Percentiles rank a stretch among this genome's conserved stretches.
Conservation (phyloP, 192 early-diverging fungal species). For the Neocallimastix lanati region DNA sequence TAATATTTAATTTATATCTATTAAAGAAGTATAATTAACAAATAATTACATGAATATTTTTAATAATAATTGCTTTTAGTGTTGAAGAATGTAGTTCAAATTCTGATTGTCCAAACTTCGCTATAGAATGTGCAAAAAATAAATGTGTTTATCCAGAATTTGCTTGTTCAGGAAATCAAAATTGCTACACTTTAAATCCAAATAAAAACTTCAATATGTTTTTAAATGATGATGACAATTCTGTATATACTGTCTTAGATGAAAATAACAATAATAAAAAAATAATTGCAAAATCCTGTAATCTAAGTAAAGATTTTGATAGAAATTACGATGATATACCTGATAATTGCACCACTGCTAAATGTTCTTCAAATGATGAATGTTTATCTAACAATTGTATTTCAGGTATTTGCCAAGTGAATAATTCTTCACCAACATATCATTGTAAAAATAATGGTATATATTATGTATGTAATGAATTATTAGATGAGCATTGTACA, state of each 20-base stretch:
- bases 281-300: neutral
- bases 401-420: neutral
- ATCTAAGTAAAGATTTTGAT: neutral
- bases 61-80: too few relatives aligned
- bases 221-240: neutral
- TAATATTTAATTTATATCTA: too few relatives aligned
- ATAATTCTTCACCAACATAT: neutral
- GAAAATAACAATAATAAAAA: neutral
- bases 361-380: neutral
- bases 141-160: neutral
- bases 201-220: neutral
- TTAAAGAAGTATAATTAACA: too few relatives aligned
- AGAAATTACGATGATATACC: neutral
- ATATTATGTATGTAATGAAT: neutral
- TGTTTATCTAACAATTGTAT: neutral
- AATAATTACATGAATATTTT: too few relatives aligned
- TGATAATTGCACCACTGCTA: neutral
- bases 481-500: neutral
- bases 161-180: neutral
- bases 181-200: neutral
- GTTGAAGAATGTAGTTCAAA: neutral
- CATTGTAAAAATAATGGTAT: neutral
- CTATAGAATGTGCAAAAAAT: neutral
- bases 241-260: neutral
- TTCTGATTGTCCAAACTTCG: neutral